A percentile compares a stretch with the other conserved stretches of the same genome.
phyloP scores from a whole-genome alignment of 768 basidiomycete species.

The Leccinum obscurum region DNA sequence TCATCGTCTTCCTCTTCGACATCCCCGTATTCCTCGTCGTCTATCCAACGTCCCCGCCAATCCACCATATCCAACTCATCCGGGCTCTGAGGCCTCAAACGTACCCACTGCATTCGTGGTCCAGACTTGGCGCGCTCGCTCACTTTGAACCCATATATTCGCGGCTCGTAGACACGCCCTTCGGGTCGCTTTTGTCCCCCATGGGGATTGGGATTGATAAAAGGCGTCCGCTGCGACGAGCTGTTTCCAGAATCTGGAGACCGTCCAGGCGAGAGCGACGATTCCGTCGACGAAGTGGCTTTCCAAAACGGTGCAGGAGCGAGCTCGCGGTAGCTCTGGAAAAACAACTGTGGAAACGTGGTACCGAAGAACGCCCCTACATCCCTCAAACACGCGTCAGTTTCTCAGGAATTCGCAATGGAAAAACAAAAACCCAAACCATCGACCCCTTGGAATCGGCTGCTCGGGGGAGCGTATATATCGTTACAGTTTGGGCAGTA shows the following conservation, averaged over 20 bases:
- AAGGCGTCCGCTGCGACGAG: conserved; percentile 53
- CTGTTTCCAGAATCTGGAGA: conserved; percentile 54
- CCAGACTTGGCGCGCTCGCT: conserved; percentile 93
- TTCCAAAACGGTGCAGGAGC: conserved; percentile 93
- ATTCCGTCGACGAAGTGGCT: conserved; percentile 51
- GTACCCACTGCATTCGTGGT: conserved; percentile 96
- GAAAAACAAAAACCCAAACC: conserved; percentile 48
- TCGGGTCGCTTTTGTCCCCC: conserved; percentile 88
- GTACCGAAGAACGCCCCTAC: conserved; percentile 98
- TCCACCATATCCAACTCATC: conserved; percentile 87
- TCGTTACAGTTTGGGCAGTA: conserved; percentile 99
- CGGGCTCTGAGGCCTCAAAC: conserved; percentile 78
- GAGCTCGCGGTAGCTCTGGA: conserved; percentile 96
- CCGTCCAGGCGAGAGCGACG: conserved; percentile 55
- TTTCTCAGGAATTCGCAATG: conserved; percentile 9
- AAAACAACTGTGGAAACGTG: conserved; percentile 97
- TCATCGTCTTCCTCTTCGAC: conserved; percentile 52
- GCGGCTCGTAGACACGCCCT: conserved; percentile 84
- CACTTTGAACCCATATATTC: conserved; percentile 98
- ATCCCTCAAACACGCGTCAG: conserved; percentile 21
- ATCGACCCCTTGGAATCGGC: conserved; percentile 93
- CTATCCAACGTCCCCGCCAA: conserved; percentile 88
- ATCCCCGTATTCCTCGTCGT: conserved; percentile 72
- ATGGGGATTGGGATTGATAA: conserved; percentile 85
- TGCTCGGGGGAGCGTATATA: conserved; percentile 93